phyloP scores from a whole-genome alignment of 805 yeast genomes.

The Saturnispora saitoi region DNA sequence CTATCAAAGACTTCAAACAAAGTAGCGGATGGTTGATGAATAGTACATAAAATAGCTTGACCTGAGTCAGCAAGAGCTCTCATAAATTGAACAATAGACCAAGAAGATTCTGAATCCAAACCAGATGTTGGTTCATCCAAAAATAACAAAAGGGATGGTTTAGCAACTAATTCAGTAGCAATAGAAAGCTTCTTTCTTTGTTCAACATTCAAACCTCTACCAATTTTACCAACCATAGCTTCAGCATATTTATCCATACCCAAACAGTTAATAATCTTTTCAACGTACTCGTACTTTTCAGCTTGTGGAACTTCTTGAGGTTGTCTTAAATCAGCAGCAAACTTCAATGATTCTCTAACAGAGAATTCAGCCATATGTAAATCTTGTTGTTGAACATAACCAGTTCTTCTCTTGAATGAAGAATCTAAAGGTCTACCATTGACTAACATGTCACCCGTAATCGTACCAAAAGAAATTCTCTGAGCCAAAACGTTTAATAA shows the following conservation, averaged over 20 bases:
- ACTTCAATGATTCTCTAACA: constrained; percentile 41
- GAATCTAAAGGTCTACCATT: constrained; percentile 42
- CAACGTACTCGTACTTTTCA: constrained; percentile 37
- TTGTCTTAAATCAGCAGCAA: constrained; percentile 44
- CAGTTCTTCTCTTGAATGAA: constrained; percentile 46
- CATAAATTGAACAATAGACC: constrained; percentile 47
- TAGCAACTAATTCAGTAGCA: constrained; percentile 48
- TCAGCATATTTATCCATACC: constrained; percentile 41
- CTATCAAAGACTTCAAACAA: constrained; percentile 38
- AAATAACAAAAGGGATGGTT: constrained; percentile 43
- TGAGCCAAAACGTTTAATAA: constrained; percentile 45
- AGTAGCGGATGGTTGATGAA: constrained; percentile 42
- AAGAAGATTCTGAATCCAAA: constrained; percentile 47
- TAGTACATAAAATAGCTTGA: constrained; percentile 49
- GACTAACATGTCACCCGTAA: constrained; percentile 50
- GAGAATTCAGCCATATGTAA: constrained; percentile 42
- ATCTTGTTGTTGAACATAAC: constrained; percentile 50
- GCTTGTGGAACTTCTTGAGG: constrained; percentile 30
- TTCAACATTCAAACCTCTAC: constrained; percentile 44
- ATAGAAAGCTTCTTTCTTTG: constrained; percentile 46
- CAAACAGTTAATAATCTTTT: constrained; percentile 32
- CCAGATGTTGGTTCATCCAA: constrained; percentile 58
- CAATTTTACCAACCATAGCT: constrained; percentile 39
- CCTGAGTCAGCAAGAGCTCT: constrained; percentile 43
- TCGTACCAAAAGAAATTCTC: constrained; percentile 41